Conservation (phyloP, 2,329 filamentous ascomycete genomes). For the Pyrenophora graminea region DNA sequence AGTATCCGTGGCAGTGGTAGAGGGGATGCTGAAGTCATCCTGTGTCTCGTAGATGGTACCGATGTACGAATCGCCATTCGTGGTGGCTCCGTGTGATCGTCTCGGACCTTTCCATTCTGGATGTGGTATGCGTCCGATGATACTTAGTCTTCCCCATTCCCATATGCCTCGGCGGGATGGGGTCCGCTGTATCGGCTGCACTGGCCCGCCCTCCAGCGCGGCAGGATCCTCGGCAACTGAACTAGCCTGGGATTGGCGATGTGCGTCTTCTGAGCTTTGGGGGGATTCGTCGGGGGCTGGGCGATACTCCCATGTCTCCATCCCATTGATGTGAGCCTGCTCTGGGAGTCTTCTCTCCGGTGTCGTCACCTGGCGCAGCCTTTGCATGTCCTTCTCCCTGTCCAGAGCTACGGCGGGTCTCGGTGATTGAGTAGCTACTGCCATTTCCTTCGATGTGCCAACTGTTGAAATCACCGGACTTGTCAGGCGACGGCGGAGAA, state of each 20-base stretch:
- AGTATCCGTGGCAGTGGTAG: constrained; percentile 29
- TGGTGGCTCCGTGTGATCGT: constrained; percentile 16
- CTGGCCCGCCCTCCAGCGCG: constrained; percentile 2
- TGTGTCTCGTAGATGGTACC: constrained; percentile 16
- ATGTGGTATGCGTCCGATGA: constrained; percentile 38
- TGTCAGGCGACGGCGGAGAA: constrained; percentile 44
- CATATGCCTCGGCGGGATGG: constrained; percentile 37
- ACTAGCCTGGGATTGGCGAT: constrained; percentile 28
- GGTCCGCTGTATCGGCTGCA: constrained; percentile 16
- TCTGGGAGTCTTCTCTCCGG: constrained; percentile 25
- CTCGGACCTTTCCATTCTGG: constrained; percentile 33
- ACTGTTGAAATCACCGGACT: constrained; percentile 43
- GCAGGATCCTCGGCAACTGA: constrained; percentile 10
- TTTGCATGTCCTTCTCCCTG: constrained; percentile 31
- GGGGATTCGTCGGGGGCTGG: constrained; percentile 41
- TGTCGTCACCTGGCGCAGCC: constrained; percentile 29
- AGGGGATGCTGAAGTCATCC: constrained; percentile 41
- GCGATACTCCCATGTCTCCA: constrained; percentile 23
- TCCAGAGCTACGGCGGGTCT: constrained; percentile 29
- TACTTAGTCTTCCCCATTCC: constrained; percentile 39
- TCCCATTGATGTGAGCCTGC: constrained; percentile 12
- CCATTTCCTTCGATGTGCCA: constrained; percentile 39
- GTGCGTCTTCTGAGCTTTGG: constrained; percentile 41
- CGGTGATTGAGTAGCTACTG: constrained; percentile 30
- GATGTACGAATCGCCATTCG: constrained; percentile 19